Base-by-base conservation (phyloP, 1,284 basidiomycete species). In the Ustilago hordei region DNA sequence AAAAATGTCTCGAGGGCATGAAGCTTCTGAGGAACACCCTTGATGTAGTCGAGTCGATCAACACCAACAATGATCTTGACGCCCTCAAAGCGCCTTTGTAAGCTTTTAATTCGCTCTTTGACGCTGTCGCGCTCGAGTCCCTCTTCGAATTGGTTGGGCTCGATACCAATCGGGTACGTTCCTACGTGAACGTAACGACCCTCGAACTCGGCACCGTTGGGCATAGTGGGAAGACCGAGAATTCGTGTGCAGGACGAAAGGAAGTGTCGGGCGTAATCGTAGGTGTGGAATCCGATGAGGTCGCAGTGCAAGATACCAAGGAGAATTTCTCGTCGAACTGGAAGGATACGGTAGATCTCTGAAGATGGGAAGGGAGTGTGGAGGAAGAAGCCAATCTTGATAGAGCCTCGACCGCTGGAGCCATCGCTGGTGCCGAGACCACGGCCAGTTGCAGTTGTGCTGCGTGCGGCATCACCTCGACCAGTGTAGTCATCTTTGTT, bases 211-310 rank as follows among this genome's bases (percentile, higher is more conserved):
- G 98, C 79, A 23, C 96, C 95, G 86, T 99, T 99, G 6, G 96
- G 96, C 92, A 98, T 95, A 1, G 96, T 98, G 4, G 95, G 92
- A n/a, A 98, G 89, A 35, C 93, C 93, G 28, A 99, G 91, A 78
- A 99, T 96, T 55, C 97, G 93, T 2, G 96, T 98, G 87, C 96
- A 98, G 39, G 95, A 96, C 1, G 95, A 98, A 47, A 99, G 89
- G 90, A 99, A 99, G 87, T 99, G 96, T 32, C 97, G 94, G 1
- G 96, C 96, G 85, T 99, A 99, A 88, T 99, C 97, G 87, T 98
- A 99, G 1, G 97, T 99, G 88, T 99, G 96, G 90, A 99, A 99
- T 12, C 88, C 85, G 60, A 86, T 83, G 34, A 99, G 90, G 86
- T 99, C 97, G 84, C 94, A 98, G 86, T 96, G 95, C 15, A 99